phyloP scores from a whole-genome alignment of 192 early-diverging fungal species.

The Backusella morwellensis region DNA sequence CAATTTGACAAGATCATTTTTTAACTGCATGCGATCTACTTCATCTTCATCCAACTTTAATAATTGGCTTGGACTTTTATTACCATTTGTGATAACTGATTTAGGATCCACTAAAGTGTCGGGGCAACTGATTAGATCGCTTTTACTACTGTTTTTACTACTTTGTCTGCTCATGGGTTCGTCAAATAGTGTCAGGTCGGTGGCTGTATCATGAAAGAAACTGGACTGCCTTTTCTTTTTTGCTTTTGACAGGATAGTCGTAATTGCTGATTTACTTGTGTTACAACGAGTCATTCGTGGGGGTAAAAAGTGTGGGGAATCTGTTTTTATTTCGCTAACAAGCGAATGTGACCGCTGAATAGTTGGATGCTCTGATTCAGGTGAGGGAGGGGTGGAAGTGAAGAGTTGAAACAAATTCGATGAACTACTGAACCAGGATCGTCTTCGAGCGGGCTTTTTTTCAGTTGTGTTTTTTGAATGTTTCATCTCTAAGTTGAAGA shows the following conservation, averaged over 20 bases:
- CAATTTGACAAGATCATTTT: slow-evolving; percentile 37
- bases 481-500: background rate
- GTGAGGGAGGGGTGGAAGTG: slow-evolving; percentile 10
- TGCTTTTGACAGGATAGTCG: slow-evolving; percentile 14
- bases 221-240: background rate
- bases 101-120: background rate
- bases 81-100: background rate
- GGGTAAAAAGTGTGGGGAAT: background rate
- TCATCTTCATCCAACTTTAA: slow-evolving; percentile 24
- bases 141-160: background rate
- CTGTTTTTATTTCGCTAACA: background rate
- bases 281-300: background rate
- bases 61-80: background rate
- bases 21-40: slow-evolving; percentile 31
- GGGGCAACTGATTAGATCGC: background rate
- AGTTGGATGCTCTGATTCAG: background rate
- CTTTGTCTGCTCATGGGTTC: background rate
- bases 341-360: slow-evolving; percentile 7
- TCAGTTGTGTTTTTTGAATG: background rate
- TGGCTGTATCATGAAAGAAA: background rate
- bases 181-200: background rate
- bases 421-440: slow-evolving; percentile 16
- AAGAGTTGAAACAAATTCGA: slow-evolving; percentile 5
- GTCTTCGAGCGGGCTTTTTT: background rate
- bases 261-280: background rate